Evolutionary conservation across 176 grass and related monocot species (phyloP).

Genomic region (Zoysia pacifica): DNA sequence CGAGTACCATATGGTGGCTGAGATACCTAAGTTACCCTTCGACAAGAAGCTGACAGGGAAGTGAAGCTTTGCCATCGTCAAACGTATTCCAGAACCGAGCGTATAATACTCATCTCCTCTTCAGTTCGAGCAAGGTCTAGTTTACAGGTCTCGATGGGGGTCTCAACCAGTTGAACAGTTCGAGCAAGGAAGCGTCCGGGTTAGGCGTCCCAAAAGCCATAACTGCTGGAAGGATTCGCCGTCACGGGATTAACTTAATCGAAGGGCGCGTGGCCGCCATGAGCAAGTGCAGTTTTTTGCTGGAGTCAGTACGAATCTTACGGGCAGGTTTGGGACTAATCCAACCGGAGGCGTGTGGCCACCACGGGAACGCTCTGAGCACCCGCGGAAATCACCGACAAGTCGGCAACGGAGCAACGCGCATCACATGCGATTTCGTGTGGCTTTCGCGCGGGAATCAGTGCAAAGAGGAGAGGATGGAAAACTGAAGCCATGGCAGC

Average conservation of each 20-base stretch:
- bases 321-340: constrained; percentile 13
- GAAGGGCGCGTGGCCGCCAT: constrained; percentile 43
- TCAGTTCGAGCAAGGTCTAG: neutral
- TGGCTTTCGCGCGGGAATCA: neutral
- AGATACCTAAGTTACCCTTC: neutral
- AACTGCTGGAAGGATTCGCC: neutral
- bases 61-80: neutral
- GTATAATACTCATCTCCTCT: constrained; percentile 10
- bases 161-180: neutral
- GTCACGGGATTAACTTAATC: constrained; percentile 5
- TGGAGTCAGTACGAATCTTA: neutral
- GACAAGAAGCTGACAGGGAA: neutral
- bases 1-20: neutral
- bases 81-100: neutral
- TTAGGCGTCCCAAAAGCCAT: neutral
- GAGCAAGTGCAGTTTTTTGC: neutral
- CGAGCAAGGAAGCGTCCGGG: neutral
- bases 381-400: neutral
- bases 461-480: neutral
- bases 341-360: constrained; percentile 44
- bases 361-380: constrained; percentile 34
- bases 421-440: too few relatives aligned
- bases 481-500: neutral
- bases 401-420: neutral
- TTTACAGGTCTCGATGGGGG: neutral